Evolutionary conservation across 371 early-diverging fungal genomes (phyloP).

Genomic region (Mucor circinelloides): DNA sequence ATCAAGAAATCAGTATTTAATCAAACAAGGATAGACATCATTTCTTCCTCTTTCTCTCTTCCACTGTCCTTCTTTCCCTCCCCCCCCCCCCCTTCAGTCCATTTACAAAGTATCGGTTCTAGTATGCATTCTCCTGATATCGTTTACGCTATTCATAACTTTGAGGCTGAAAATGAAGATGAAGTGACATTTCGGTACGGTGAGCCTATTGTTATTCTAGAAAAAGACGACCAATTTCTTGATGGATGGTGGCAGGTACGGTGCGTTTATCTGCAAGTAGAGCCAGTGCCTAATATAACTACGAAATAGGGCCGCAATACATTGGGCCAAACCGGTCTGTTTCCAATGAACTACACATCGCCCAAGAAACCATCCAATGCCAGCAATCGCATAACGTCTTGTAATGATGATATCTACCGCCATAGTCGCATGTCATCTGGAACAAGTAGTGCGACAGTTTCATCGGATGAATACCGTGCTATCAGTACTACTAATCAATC

Average conservation of each 20-base stretch:
- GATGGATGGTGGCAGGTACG: constrained; percentile 90
- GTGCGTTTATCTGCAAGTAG: background rate
- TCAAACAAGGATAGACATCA: background rate
- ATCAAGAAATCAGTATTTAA: background rate
- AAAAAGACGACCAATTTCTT: constrained; percentile 75
- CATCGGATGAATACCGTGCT: background rate
- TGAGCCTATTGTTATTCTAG: constrained; percentile 73
- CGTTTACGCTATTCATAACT: constrained; percentile 68
- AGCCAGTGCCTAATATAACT: background rate
- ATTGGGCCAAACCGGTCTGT: constrained; percentile 63
- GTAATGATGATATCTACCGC: background rate
- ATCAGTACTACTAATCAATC: background rate
- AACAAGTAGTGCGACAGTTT: background rate
- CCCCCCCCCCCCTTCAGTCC: too few relatives aligned
- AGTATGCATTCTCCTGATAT: constrained; percentile 46
- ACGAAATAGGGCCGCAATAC: constrained; percentile 36
- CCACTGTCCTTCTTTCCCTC: too few relatives aligned
- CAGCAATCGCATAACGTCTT: background rate
- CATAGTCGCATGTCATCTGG: background rate
- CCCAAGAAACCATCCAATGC: background rate
- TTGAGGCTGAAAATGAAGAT: constrained; percentile 73
- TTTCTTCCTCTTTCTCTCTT: background rate
- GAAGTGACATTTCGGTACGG: constrained; percentile 74
- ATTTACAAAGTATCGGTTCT: background rate
- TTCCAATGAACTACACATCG: constrained; percentile 63